Conservation (phyloP, 2,329 filamentous ascomycete species). For the Botrytis hyacinthi region DNA sequence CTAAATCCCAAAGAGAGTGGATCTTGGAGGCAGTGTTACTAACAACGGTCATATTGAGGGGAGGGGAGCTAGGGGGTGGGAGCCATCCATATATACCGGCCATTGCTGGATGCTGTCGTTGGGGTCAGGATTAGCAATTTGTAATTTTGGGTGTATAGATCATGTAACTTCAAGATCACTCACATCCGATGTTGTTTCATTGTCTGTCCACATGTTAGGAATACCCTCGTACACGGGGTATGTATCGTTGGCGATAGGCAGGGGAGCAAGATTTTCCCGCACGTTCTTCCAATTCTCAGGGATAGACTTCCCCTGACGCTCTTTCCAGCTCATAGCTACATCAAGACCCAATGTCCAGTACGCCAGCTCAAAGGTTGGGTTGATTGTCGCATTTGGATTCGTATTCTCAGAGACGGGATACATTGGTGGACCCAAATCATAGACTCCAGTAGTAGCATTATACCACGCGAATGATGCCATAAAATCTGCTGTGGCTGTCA, state of each 20-base stretch:
- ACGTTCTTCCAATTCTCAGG: slow-evolving; percentile 50
- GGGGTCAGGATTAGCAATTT: slow-evolving; percentile 26
- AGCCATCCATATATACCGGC: slow-evolving; percentile 47
- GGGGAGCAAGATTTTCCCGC: slow-evolving; percentile 50
- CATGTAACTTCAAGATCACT: background rate
- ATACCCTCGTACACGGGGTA: slow-evolving; percentile 57
- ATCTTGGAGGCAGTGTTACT: slow-evolving; percentile 43
- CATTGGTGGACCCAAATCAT: slow-evolving; percentile 53
- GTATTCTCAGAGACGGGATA: slow-evolving; percentile 58
- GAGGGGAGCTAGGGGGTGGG: slow-evolving; percentile 38
- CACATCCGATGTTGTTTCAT: slow-evolving; percentile 7
- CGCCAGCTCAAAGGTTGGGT: slow-evolving; percentile 57
- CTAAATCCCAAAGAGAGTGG: slow-evolving; percentile 44
- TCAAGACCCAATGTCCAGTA: slow-evolving; percentile 62
- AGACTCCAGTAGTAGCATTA: slow-evolving; percentile 50
- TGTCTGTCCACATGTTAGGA: slow-evolving; percentile 44
- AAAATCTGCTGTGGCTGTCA: slow-evolving; percentile 54
- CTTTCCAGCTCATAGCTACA: slow-evolving; percentile 53
- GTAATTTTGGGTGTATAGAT: background rate
- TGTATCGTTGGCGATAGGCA: slow-evolving; percentile 50
- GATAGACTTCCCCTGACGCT: slow-evolving; percentile 44
- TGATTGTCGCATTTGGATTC: slow-evolving; percentile 53
- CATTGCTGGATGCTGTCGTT: slow-evolving; percentile 46
- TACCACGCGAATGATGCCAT: slow-evolving; percentile 58
- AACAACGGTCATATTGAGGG: slow-evolving; percentile 41